These are phyloP conservation scores for Rhizomucor pusillus DNA, from an alignment of 371 early-diverging fungal species.

Conservation along the genomic window DNA sequence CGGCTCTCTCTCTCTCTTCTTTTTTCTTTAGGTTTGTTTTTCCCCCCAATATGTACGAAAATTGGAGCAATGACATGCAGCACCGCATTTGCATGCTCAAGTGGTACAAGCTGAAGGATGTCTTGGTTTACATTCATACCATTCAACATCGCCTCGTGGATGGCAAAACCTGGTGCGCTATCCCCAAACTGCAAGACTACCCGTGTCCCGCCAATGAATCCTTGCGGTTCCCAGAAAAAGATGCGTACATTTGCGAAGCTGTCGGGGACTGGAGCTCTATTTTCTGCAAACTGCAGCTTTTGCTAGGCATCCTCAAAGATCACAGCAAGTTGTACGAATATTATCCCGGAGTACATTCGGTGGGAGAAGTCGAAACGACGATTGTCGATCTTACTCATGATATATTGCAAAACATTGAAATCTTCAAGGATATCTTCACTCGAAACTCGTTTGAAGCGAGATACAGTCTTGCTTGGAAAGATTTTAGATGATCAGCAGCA, in stretches of 20 bases:
- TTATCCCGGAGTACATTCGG: background rate
- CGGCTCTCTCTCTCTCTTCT: slow-evolving; percentile 5
- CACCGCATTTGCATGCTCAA: background rate
- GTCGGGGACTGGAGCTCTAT: slow-evolving; percentile 1
- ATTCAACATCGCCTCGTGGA: background rate
- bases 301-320: background rate
- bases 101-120: slow-evolving; percentile 7
- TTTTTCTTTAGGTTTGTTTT: no score
- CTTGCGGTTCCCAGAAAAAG: background rate
- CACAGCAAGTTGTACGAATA: background rate
- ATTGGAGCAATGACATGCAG: background rate
- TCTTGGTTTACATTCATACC: background rate
- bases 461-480: background rate
- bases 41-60: slow-evolving; percentile 3
- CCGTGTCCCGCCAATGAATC: background rate
- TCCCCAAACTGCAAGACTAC: background rate
- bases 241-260: background rate
- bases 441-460: background rate
- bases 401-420: background rate
- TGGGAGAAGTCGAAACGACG: background rate
- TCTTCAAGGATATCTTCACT: background rate
- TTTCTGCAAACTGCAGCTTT: background rate
- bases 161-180: background rate
- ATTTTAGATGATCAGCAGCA: no score
- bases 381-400: background rate